These are phyloP conservation scores for Tagetes patula DNA, from an alignment of 129 eudicot species.

Conservation along the genomic window DNA sequence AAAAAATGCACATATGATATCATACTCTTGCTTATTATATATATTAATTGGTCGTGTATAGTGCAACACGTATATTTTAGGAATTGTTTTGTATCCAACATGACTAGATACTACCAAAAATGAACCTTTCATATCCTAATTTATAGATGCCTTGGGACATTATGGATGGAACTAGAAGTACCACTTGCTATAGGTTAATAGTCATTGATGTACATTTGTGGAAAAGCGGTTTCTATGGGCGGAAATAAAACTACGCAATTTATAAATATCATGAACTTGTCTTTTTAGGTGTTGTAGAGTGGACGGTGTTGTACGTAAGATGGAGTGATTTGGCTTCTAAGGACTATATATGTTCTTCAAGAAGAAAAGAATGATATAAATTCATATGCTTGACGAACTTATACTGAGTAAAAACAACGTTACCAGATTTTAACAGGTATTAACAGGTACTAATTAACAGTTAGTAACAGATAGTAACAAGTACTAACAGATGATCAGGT, in stretches of 20 bases:
- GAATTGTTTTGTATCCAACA: slow-evolving; percentile 14
- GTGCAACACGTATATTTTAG: slow-evolving; percentile 3
- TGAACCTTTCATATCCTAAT: slow-evolving; percentile 9
- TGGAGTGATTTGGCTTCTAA: too few relatives aligned
- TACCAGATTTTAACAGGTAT: too few relatives aligned
- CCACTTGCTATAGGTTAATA: slow-evolving; percentile 18
- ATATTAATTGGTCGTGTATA: slow-evolving; percentile 18
- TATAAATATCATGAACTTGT: too few relatives aligned
- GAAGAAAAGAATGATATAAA: too few relatives aligned
- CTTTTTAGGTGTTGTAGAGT: too few relatives aligned
- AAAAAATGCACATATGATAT: not conserved
- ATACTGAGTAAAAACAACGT: too few relatives aligned
- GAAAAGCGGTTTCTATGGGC: not conserved
- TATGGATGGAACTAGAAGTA: slow-evolving; percentile 13
- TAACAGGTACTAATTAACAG: too few relatives aligned
- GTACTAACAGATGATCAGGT: too few relatives aligned
- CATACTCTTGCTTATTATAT: slow-evolving; percentile 1
- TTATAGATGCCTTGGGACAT: not conserved
- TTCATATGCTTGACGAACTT: too few relatives aligned
- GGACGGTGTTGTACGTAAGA: too few relatives aligned
- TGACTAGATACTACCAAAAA: slow-evolving; percentile 23
- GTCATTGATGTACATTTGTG: not conserved
- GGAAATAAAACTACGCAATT: not conserved
- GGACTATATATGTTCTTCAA: too few relatives aligned
- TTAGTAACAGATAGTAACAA: too few relatives aligned